Percentiles rank a stretch among this genome's conserved stretches.
Evolutionary conservation across 805 yeast genomes (phyloP).

Genomic region (Pichia ethanolica): DNA sequence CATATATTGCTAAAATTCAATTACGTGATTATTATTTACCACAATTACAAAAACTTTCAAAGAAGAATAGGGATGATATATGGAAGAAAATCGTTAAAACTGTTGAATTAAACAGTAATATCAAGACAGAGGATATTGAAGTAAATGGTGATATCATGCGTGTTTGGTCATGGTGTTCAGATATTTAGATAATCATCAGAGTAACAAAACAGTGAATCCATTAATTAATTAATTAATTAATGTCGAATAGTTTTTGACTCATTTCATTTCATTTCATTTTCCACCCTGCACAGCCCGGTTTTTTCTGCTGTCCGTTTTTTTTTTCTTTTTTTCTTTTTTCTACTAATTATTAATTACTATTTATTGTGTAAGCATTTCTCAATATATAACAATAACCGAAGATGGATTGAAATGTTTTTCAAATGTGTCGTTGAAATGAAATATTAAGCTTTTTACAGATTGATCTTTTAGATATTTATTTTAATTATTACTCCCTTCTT

Average conservation of each 20-base stretch:
- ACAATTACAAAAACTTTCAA: constrained; percentile 15
- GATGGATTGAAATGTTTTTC: no score
- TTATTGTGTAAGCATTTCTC: no score
- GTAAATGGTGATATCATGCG: constrained; percentile 81
- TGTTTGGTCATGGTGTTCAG: constrained; percentile 81
- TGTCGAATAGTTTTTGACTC: background rate
- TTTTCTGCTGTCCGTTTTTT: no score
- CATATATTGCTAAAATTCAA: constrained; percentile 62
- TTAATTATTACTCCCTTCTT: background rate
- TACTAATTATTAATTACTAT: no score
- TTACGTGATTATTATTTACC: constrained; percentile 56
- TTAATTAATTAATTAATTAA: no score
- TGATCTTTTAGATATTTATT: no score
- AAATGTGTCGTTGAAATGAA: no score
- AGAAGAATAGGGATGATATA: constrained; percentile 35
- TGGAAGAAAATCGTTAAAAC: constrained; percentile 53
- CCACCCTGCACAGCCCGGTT: background rate
- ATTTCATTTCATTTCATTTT: background rate
- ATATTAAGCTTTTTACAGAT: no score
- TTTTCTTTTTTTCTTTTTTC: no score
- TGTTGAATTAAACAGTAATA: constrained; percentile 61
- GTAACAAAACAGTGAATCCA: background rate
- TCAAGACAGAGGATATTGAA: constrained; percentile 57
- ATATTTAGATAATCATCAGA: constrained; percentile 13
- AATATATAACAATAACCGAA: no score